Conservation (phyloP, 164 flowering plant species). For the Kingdonia uniflora region DNA sequence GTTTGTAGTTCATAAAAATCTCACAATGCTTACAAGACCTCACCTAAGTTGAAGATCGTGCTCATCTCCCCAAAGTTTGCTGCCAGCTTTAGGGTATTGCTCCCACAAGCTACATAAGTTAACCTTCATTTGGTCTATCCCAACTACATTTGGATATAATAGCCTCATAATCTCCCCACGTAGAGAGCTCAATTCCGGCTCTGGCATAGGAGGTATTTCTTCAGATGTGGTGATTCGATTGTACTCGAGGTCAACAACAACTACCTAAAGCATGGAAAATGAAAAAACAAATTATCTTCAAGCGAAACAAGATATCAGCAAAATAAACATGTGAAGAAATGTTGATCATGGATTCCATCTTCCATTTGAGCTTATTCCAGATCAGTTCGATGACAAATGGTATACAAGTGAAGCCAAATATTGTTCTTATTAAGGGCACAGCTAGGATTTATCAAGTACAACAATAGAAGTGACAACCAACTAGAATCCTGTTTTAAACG, state of each 20-base stretch:
- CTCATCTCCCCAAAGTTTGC: constrained; percentile 81
- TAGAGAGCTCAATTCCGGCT: constrained; percentile 69
- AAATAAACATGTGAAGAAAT: too few relatives aligned
- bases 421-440: too few relatives aligned
- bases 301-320: constrained; percentile 3
- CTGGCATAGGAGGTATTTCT: constrained; percentile 93
- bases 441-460: too few relatives aligned
- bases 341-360: too few relatives aligned
- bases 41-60: constrained; percentile 94
- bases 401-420: too few relatives aligned
- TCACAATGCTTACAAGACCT: constrained; percentile 10
- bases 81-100: constrained; percentile 31
- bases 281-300: not conserved
- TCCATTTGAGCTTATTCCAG: too few relatives aligned
- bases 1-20: constrained; percentile 4
- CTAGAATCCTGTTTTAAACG: too few relatives aligned
- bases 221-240: constrained; percentile 81
- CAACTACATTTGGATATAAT: constrained; percentile 76
- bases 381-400: too few relatives aligned
- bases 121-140: constrained; percentile 65
- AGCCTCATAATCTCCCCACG: constrained; percentile 69
- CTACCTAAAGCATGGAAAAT: constrained; percentile 49
- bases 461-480: too few relatives aligned
- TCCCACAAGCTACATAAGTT: constrained; percentile 29
- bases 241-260: constrained; percentile 87